Base-by-base conservation (phyloP, 2,329 filamentous ascomycete genomes). In the Curvularia hawaiiensis region DNA sequence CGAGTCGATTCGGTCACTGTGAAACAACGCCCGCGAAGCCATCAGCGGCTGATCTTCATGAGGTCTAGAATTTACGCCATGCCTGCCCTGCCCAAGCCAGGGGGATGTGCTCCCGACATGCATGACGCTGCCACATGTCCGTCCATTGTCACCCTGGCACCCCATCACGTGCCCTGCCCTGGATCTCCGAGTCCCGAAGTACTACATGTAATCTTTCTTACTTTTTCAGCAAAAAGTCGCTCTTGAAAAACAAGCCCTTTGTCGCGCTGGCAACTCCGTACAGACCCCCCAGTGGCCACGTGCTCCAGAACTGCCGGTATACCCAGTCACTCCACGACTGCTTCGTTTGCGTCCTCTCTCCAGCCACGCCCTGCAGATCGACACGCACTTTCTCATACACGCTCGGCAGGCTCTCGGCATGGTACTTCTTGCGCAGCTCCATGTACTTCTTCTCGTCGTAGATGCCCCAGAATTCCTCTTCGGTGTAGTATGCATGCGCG, bases 401-500 rank as follows among this genome's bases (percentile, higher is more conserved):
- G 53, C 79, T 87, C 22, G 89, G 89, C 67, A 92, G 75, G 16
- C 81, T 80, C 2, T 79, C 78, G 12, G 88, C 89, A 48, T 82
- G 75, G 75, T 90, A 92, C 73, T 88, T 89, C 33, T 71, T 61
- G 31, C 90, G 79, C 65, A 92, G 76, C 1, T 69, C 79, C 48
- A 88, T 83, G 73, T 92, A 92, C 82, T 82, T 86, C 22, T 74
- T 71, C 47, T 79, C 75, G 50, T 85, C 80, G 72, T 91, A 90
- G 51, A 88, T 81, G 28, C 78, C 70, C 88, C 88, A 90, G 72
- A 91, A 92, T 71, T 90, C 86, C 1, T 83, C 77, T 71, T 90
- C 84, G 18, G 84, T 83, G 75, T 95, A 96, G 79, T 92, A 96
- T 0, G 90, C 89, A 71, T 94, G 90, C 4, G 92, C 91, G 76